Base-by-base conservation (phyloP, 306 rosid genomes). In the Glycine soja region DNA sequence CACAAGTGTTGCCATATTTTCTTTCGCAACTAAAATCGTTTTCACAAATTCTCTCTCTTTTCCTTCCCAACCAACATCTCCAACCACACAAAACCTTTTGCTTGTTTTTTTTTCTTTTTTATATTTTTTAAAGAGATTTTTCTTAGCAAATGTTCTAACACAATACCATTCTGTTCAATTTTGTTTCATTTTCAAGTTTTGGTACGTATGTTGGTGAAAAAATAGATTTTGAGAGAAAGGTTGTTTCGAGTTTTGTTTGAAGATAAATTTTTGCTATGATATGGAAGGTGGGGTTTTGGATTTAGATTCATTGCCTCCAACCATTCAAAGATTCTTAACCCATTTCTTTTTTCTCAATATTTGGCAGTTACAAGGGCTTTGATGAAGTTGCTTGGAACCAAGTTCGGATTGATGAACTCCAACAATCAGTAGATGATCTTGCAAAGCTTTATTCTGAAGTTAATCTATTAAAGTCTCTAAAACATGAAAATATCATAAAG, bases 341-440 rank as follows among this genome's bases (percentile, higher is more conserved):
- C 8, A 73, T 3, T 18, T 8, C 0, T 43, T 19, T 24, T 73
- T 7, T 38, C 73, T 61, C 42, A 45, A 32, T 56, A 51, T 80
- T 16, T 66, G 58, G 73, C 85, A 93, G 98, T 84, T 93, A 88
- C 67, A 91, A 87, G 82, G 97, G 93, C 51, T 93, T 93, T 76
- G 97, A 93, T 82, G 97, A 89, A 85, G 97, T 93, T 75, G 98
- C 98, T 43, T 93, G 98, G 98, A 93, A 89, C 84, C 97, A 85
- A 83, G 92, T 89, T 16, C 80, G 57, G 84, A 84, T 93, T 65
- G 89, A 90, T 75, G 92, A 81, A n/a, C 86, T 93, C 58, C 38
- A 87, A 80, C 92, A 73, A 30, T 86, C 94, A 51, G 81, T 75
- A 30, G 92, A 86, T 40, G 94, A 91, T 84, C 74, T 90, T 66